Percentiles rank a stretch among this genome's conserved stretches.
Evolutionary conservation across 805 yeast genomes (phyloP).

Genomic region (Helenozyma baotianmanensis): DNA sequence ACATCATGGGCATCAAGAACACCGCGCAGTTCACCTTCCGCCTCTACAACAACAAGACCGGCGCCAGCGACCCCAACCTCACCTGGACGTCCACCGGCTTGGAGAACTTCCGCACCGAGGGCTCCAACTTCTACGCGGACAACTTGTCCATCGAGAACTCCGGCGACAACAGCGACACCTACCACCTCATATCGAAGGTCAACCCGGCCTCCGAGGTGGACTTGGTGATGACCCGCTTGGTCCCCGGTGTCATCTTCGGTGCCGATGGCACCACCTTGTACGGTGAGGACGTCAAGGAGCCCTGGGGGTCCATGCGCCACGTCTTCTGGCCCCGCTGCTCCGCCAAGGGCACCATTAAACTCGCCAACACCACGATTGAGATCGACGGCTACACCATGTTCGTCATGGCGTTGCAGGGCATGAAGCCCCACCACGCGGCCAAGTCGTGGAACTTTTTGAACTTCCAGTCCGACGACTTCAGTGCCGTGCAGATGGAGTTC

Average conservation of each 20-base stretch:
- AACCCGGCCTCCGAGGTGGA: constrained; percentile 69
- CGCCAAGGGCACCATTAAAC: constrained; percentile 59
- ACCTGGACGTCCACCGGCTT: constrained; percentile 92
- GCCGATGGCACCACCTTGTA: constrained; percentile 79
- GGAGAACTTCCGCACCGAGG: constrained; percentile 70
- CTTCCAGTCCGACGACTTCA: constrained; percentile 70
- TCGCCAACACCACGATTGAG: constrained; percentile 32
- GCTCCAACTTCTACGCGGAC: constrained; percentile 77
- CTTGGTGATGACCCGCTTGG: constrained; percentile 53
- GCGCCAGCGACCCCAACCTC: constrained; percentile 36
- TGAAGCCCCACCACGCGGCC: constrained; percentile 99
- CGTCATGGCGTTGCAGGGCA: constrained; percentile 95
- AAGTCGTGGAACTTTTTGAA: constrained; percentile 92
- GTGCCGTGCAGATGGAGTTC: constrained; percentile 90
- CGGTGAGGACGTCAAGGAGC: constrained; percentile 77
- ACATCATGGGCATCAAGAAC: constrained; percentile 78
- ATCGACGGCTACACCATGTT: constrained; percentile 64
- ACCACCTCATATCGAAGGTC: constrained; percentile 55
- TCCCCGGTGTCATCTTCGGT: constrained; percentile 87
- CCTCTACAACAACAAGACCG: constrained; percentile 50
- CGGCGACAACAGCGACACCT: constrained; percentile 44
- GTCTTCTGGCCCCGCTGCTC: constrained; percentile 91
- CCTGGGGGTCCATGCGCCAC: constrained; percentile 98
- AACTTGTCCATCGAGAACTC: constrained; percentile 60
- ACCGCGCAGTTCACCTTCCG: constrained; percentile 95